Evolutionary conservation across 306 rosid species (phyloP).

Genomic region (Erythrophleum fordii): DNA sequence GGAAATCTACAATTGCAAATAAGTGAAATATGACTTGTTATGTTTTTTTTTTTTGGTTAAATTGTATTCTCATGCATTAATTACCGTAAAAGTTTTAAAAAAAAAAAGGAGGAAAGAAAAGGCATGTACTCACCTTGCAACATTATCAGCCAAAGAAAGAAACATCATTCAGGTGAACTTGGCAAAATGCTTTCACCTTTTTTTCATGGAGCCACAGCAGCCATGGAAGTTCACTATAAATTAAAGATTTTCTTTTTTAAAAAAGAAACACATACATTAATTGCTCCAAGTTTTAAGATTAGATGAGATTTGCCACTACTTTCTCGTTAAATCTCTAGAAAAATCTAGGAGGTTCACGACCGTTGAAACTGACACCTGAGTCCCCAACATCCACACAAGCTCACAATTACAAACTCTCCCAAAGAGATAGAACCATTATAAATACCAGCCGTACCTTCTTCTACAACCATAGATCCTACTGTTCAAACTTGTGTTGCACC

Average conservation of each 20-base stretch:
- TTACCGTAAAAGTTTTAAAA: background rate
- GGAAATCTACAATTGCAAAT: background rate
- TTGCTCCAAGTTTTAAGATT: background rate
- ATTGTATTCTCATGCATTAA: background rate
- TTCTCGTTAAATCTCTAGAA: conserved; percentile 49
- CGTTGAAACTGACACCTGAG: conserved; percentile 52
- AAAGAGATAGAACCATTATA: conserved; percentile 43
- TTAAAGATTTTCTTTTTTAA: background rate
- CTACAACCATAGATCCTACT: conserved; percentile 16
- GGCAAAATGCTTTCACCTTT: conserved; percentile 23
- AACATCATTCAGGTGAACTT: conserved; percentile 39
- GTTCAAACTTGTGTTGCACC: conserved; percentile 3
- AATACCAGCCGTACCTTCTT: conserved; percentile 43
- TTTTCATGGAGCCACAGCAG: conserved; percentile 30
- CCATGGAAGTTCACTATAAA: conserved; percentile 25
- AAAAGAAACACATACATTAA: background rate
- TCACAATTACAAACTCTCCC: conserved; percentile 17
- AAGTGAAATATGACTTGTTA: background rate
- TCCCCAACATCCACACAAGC: conserved; percentile 58
- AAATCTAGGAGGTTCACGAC: conserved; percentile 62
- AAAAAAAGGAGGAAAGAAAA: background rate
- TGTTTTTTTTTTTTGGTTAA: background rate
- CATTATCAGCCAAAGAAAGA: conserved; percentile 28
- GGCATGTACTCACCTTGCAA: background rate
- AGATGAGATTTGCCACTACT: conserved; percentile 39